Evolutionary conservation across 1,139 yeast species (phyloP), one percentile per base, ranked within the genome.

Genomic region (Lodderomyces parapsilosis): DNA sequence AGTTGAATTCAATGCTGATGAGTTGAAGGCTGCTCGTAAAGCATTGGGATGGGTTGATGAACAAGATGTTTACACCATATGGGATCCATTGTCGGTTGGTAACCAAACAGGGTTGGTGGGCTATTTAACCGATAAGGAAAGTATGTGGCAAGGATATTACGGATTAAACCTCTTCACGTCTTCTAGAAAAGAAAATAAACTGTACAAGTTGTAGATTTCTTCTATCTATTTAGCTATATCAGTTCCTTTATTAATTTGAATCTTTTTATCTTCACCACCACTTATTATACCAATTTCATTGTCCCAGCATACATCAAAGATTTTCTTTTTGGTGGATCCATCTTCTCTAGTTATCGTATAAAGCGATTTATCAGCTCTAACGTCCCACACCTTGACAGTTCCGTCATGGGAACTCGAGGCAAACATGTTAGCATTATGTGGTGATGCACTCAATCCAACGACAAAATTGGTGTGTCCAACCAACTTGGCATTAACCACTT

Each of bases 351-450:
- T 78, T 42, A 91, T 81, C n/a, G 95, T 87, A 62, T 86, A 87
- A 68, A 90, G 72, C n/a, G 95, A 77, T 55, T 83, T 80, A 51
- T 83, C 87, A 2, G 96, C 86, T 57, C 99, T 81, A 10, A 91
- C 78, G 63, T 93, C 99, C 99, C 99, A 93, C 17, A 93, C 86
- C 55, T 90, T 84, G 36, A 86, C 94, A 1, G 96, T 86, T 20
- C 98, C 97, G 63, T 93, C 99, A 60, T 90, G 96, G 11, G 97
- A 89, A 14, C 86, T 96, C 6, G 96, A 86, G 17, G 89, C 81
- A 57, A 93, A 78, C 83, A 89, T 80, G 63, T 88, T 83, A 40
- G 80, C 86, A 54, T 82, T 85, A 49, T 78, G 79, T 9, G 96
- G 93, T 45, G 85, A 78, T 5, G 86, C 78, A 35, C 84, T 80